Percentiles rank a stretch among this genome's conserved stretches.
phyloP scores from a whole-genome alignment of 495 filamentous ascomycete genomes.

The Apodospora peruviana region DNA sequence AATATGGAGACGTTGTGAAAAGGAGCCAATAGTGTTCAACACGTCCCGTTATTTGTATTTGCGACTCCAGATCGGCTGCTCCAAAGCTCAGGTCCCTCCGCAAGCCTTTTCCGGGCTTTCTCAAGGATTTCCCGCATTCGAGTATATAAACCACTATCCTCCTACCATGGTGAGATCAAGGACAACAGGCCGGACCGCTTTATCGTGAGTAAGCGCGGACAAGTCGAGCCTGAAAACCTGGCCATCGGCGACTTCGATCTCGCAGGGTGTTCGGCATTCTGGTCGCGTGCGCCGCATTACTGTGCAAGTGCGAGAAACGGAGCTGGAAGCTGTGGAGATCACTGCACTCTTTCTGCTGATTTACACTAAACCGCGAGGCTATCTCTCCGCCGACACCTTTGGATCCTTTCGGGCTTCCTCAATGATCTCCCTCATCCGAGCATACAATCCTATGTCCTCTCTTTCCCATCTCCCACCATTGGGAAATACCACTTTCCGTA shows the following conservation, averaged over 20 bases:
- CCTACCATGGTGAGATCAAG: too few relatives aligned
- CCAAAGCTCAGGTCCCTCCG: not conserved
- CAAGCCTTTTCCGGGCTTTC: not conserved
- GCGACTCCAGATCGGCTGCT: not conserved
- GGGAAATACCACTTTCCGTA: conserved; percentile 28
- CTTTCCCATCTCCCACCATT: conserved; percentile 21
- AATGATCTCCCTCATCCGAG: conserved; percentile 19
- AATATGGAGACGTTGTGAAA: too few relatives aligned
- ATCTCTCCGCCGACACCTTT: conserved; percentile 1
- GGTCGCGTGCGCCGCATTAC: not conserved
- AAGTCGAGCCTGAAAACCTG: not conserved
- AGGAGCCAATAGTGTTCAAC: too few relatives aligned
- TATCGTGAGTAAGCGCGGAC: too few relatives aligned
- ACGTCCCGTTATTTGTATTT: not conserved
- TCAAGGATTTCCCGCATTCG: not conserved
- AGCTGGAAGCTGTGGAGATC: conserved; percentile 1
- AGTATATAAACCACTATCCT: not conserved
- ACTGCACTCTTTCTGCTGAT: not conserved
- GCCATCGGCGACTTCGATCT: not conserved
- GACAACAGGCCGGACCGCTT: too few relatives aligned
- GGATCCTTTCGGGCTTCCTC: conserved; percentile 15
- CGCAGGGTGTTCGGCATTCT: not conserved
- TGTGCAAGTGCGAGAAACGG: not conserved
- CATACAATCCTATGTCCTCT: conserved; percentile 16
- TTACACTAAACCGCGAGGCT: not conserved